These are phyloP conservation scores for Bruguiera gymnorhiza DNA, from an alignment of 345 rosid genomes.

Conservation along the genomic window DNA sequence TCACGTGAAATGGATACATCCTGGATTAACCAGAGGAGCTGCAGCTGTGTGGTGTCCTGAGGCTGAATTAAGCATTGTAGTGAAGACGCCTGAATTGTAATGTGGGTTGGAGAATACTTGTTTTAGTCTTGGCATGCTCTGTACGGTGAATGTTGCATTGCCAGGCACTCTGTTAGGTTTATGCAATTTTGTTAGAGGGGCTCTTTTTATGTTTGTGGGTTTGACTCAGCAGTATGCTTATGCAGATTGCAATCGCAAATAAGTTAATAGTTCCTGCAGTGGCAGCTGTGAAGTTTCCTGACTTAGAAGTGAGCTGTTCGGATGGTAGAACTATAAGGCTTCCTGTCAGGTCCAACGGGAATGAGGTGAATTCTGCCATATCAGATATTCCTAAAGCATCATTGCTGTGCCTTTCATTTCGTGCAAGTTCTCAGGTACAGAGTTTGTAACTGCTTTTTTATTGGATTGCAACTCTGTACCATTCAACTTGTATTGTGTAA, in stretches of 20 bases:
- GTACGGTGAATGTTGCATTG: too few species aligned
- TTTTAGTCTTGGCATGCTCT: too few species aligned
- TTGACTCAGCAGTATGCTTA: background rate
- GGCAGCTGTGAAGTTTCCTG: slow-evolving; percentile 69
- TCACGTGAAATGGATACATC: too few species aligned
- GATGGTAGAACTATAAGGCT: slow-evolving; percentile 56
- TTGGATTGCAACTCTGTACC: too few species aligned
- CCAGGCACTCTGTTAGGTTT: too few species aligned
- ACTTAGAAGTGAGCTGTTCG: slow-evolving; percentile 43
- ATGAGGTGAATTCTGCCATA: slow-evolving; percentile 25
- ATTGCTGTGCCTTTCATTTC: slow-evolving; percentile 70
- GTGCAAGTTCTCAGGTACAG: slow-evolving; percentile 80
- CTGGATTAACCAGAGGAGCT: too few species aligned
- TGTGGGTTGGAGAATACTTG: too few species aligned
- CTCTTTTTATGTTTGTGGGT: background rate
- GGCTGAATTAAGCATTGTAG: too few species aligned
- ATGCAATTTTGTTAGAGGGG: background rate
- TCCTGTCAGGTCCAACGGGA: slow-evolving; percentile 43
- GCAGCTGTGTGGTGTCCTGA: too few species aligned
- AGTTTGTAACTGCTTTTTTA: background rate
- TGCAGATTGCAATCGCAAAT: slow-evolving; percentile 73
- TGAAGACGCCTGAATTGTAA: too few species aligned
- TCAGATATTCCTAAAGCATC: slow-evolving; percentile 49
- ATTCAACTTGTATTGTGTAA: too few species aligned
- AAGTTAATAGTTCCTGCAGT: slow-evolving; percentile 60